phyloP scores from a whole-genome alignment of 257 asterid genomes.

The Orobanche coerulescens region DNA sequence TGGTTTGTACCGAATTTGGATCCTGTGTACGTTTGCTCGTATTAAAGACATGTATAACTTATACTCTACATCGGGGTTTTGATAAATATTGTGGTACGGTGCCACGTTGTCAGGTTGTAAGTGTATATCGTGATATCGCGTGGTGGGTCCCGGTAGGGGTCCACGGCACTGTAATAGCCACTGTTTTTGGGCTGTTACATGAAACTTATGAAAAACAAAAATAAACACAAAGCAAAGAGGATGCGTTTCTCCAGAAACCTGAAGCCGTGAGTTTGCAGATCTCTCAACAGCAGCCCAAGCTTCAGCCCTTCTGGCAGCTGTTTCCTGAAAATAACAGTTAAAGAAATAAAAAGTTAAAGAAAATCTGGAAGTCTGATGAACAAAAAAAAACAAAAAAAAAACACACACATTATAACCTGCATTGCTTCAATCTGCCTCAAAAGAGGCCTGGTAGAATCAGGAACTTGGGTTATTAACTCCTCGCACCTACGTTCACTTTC shows the following conservation, averaged over 20 bases:
- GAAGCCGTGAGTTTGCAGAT: constrained; percentile 83
- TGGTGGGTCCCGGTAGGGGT: too few relatives aligned
- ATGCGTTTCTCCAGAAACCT: constrained; percentile 44
- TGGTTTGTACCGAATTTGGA: too few relatives aligned
- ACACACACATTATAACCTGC: constrained; percentile 54
- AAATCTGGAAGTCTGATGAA: constrained; percentile 7
- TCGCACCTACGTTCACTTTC: constrained; percentile 97
- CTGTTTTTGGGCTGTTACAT: too few relatives aligned
- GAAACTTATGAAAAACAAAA: constrained; percentile 5
- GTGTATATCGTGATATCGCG: too few relatives aligned
- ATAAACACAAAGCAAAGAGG: constrained; percentile 15
- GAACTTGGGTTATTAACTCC: constrained; percentile 95
- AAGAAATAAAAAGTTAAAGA: constrained; percentile 3
- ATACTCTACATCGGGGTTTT: too few relatives aligned
- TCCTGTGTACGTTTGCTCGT: too few relatives aligned
- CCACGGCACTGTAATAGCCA: too few relatives aligned
- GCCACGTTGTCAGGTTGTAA: too few relatives aligned
- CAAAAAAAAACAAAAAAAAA: not conserved
- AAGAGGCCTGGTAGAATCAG: constrained; percentile 98
- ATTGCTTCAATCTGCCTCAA: constrained; percentile 98
- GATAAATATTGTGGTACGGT: too few relatives aligned
- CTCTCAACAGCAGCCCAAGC: constrained; percentile 99
- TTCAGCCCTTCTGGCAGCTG: constrained; percentile 81
- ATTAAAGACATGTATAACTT: too few relatives aligned
- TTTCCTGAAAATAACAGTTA: constrained; percentile 56